phyloP scores from a whole-genome alignment of 768 basidiomycete genomes.

The Leccinum variicolor region DNA sequence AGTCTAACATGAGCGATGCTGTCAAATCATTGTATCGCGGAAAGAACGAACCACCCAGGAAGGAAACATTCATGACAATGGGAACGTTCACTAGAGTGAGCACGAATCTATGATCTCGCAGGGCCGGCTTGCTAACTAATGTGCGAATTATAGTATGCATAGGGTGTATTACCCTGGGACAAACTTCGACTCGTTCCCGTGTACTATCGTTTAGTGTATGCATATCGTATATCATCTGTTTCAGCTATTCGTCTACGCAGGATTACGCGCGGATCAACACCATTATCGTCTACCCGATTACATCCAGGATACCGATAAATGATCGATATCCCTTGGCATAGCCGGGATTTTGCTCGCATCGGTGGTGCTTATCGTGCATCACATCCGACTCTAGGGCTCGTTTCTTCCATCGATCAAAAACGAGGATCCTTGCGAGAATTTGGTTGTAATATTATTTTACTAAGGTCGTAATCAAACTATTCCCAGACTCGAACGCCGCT shows the following conservation, averaged over 20 bases:
- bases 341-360: no score
- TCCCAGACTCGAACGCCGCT: no score
- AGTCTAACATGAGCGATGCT: constrained; percentile 80
- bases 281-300: background rate
- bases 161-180: background rate
- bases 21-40: constrained; percentile 74
- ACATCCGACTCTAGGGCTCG: no score
- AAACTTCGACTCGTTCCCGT: background rate
- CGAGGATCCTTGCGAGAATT: no score
- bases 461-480: no score
- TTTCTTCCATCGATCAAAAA: no score
- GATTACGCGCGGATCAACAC: background rate
- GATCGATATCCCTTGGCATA: no score
- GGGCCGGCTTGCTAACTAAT: background rate
- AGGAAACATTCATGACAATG: constrained; percentile 91
- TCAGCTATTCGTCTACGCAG: background rate
- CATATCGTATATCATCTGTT: background rate
- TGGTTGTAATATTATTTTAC: no score
- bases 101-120: constrained; percentile 1
- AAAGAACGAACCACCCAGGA: constrained; percentile 52
- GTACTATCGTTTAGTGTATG: constrained; percentile 12
- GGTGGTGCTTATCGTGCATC: no score
- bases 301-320: no score
- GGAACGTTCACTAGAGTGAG: constrained; percentile 89
- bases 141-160: constrained; percentile 21